These are phyloP conservation scores for Endoconidiophora polonica DNA, from an alignment of 2,329 filamentous ascomycete genomes.

Conservation along the genomic window DNA sequence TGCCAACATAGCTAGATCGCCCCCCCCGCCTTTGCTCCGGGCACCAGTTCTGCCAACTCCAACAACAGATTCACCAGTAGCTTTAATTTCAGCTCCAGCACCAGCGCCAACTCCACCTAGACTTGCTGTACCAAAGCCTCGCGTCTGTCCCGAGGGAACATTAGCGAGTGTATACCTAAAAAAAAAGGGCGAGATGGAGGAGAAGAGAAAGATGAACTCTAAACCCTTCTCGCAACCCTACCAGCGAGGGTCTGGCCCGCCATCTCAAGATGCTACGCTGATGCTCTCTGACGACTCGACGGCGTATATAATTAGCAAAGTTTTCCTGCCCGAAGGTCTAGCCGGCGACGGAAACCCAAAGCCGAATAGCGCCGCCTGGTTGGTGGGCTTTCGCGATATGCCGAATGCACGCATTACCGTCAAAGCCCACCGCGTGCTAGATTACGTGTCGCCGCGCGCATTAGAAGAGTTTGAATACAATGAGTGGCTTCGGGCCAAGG, in stretches of 20 bases:
- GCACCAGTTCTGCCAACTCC: too few relatives aligned
- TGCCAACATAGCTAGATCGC: too few relatives aligned
- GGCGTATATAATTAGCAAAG: constrained; percentile 39
- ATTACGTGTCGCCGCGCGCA: constrained; percentile 40
- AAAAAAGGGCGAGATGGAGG: too few relatives aligned
- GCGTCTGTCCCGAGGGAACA: too few relatives aligned
- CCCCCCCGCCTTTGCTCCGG: too few relatives aligned
- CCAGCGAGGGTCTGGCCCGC: constrained; percentile 30
- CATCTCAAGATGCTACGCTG: constrained; percentile 30
- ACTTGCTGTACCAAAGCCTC: too few relatives aligned
- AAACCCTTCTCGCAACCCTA: constrained; percentile 30
- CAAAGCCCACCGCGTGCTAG: constrained; percentile 30
- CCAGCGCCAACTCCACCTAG: too few relatives aligned
- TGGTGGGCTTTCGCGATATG: constrained; percentile 37
- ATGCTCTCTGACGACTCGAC: constrained; percentile 32
- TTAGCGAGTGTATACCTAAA: too few relatives aligned
- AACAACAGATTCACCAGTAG: too few relatives aligned
- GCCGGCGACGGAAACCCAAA: constrained; percentile 22
- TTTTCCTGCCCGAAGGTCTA: constrained; percentile 26
- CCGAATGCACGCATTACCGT: constrained; percentile 32
- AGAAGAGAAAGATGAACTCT: constrained; percentile 29
- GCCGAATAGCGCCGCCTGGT: constrained; percentile 33
- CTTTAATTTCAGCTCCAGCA: too few relatives aligned
- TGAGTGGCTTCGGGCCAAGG: constrained; percentile 27
- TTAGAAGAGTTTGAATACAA: constrained; percentile 41